Base-by-base conservation (phyloP, 2,329 filamentous ascomycete species). In the Chalaropsis thielavioides region DNA sequence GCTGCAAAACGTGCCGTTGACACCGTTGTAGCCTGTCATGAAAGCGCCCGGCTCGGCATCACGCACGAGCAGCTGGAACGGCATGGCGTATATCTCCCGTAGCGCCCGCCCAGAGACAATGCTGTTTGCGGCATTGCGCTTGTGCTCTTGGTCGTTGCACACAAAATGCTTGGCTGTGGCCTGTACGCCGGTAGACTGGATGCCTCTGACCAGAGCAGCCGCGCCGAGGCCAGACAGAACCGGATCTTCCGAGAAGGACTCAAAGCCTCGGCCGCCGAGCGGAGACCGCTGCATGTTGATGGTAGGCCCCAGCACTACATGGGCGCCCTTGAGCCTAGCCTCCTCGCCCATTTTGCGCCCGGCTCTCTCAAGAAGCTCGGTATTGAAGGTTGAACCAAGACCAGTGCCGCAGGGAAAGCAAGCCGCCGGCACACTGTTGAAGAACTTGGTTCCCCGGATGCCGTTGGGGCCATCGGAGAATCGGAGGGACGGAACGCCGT, bases 351-450 rank as follows among this genome's bases (percentile, higher is more conserved):
- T 80, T 62, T 82, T 86, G 68, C 80, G 79, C 1, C 88, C 90
- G 15, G 89, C 81, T 69, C 84, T 76, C 64, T 85, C 83, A 75
- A 94, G 90, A 61, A 94, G 76, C 1, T 85, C 80, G 56, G 84
- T 81, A 72, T 91, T 90, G 88, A 89, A 95, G 0, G 89, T 94
- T 1, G 88, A 82, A 0, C 87, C 90, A 0, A 87, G 85, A 2
- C 88, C 89, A 63, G 95, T 83, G 0, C 88, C 89, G 0, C 90
- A 88, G 0, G 90, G 88, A 72, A 92, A 94, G 85, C 82, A 84
- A n/a, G 82, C 82, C 0, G 83, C 80, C 27, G 77, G 78, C 40
- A 79, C 74, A 0, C 89, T 87, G 11, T 87, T 91, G 62, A 83
- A 83, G 64, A 68, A 68, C 24, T 64, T 64, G 70, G 85, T 82